A percentile compares a stretch with the other conserved stretches of the same genome.
These are phyloP conservation scores for Cunninghamia lanceolata DNA, from an alignment of 75 land plant genomes.

Conservation along the genomic window DNA sequence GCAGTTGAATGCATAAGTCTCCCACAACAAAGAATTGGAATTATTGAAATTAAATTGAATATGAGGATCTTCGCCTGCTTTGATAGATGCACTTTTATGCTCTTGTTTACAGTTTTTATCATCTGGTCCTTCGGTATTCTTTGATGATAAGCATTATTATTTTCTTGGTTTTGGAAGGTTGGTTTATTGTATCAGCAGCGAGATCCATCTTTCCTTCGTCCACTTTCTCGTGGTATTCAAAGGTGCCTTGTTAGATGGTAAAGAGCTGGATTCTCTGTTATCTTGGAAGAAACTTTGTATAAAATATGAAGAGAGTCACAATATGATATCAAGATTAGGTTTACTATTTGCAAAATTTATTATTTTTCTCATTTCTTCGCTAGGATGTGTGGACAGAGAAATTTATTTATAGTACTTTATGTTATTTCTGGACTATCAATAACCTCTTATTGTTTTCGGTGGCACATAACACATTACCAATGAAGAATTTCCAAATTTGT, in stretches of 20 bases:
- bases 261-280: not conserved
- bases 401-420: not conserved
- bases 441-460: not conserved
- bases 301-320: not conserved
- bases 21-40: not conserved
- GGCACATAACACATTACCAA: not conserved
- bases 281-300: conserved; percentile 4
- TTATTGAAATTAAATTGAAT: conserved; percentile 5
- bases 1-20: not conserved
- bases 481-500: not conserved
- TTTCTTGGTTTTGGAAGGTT: conserved; percentile 44
- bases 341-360: not conserved
- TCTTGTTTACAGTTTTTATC: not conserved
- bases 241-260: conserved; percentile 93
- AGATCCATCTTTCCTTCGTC: conserved; percentile 69
- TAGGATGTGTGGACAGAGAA: not conserved
- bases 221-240: conserved; percentile 57
- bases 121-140: not conserved
- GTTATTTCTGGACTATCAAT: not conserved
- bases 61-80: not conserved
- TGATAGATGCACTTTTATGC: not conserved
- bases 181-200: conserved; percentile 80
- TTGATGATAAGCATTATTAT: not conserved
- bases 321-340: not conserved
- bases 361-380: not conserved